Percentiles rank a stretch among this genome's conserved stretches.
Conservation (phyloP, 352 stramenopile genomes). For the Phytophthora agathidicida region DNA sequence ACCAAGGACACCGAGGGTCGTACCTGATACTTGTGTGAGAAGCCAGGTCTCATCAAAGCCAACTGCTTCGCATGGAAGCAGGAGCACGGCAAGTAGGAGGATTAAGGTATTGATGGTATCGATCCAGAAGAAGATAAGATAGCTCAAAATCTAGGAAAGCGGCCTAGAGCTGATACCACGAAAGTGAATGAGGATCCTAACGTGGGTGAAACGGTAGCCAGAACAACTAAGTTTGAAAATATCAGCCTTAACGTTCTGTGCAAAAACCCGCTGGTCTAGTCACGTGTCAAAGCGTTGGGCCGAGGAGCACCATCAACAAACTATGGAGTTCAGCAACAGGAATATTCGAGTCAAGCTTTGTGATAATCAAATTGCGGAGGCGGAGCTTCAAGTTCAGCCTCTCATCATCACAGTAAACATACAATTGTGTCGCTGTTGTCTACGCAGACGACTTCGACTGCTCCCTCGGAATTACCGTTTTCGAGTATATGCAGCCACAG, state of each 20-base stretch:
- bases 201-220: neutral
- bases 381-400: conserved; percentile 3
- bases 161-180: conserved; percentile 2
- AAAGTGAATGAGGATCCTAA: conserved; percentile 20
- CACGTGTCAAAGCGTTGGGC: conserved; percentile 4
- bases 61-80: conserved; percentile 11
- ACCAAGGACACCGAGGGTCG: neutral
- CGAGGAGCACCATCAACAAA: neutral
- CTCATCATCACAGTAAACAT: neutral
- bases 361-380: conserved; percentile 3
- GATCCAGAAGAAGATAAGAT: too few relatives aligned
- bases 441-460: too few relatives aligned
- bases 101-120: too few relatives aligned
- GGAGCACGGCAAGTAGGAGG: conserved; percentile 13
- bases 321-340: conserved; percentile 11
- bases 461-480: neutral
- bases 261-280: conserved; percentile 14
- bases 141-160: too few relatives aligned
- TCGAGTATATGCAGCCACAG: neutral
- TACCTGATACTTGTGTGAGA: conserved; percentile 14
- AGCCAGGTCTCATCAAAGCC: conserved; percentile 8
- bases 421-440: neutral
- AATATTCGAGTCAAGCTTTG: conserved; percentile 14
- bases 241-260: conserved; percentile 9
- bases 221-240: conserved; percentile 4